Conservation (phyloP, 768 basidiomycete species). For the Pulveroboletus sp. region DNA sequence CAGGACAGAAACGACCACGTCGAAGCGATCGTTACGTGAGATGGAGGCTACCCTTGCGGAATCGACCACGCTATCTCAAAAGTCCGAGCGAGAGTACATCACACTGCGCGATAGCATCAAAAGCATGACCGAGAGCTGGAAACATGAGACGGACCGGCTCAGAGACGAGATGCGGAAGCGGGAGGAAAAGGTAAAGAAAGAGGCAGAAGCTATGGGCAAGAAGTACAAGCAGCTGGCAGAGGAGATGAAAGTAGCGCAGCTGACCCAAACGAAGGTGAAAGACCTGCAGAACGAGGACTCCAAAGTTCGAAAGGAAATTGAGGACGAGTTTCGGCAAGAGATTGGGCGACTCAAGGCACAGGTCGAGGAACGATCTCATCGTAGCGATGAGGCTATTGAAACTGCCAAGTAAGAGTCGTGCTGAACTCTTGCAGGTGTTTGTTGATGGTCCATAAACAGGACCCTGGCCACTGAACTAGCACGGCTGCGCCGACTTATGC, state of each 20-base stretch:
- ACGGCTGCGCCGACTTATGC: slow-evolving; percentile 71
- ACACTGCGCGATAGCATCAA: slow-evolving; percentile 75
- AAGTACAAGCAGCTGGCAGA: slow-evolving; percentile 66
- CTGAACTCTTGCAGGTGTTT: neutral
- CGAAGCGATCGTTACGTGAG: slow-evolving; percentile 74
- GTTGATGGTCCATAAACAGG: slow-evolving; percentile 31
- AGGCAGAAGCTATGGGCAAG: slow-evolving; percentile 62
- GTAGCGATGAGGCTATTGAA: slow-evolving; percentile 52
- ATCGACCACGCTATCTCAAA: slow-evolving; percentile 71
- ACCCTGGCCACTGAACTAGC: slow-evolving; percentile 58
- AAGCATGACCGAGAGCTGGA: slow-evolving; percentile 67
- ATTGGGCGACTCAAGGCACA: slow-evolving; percentile 48
- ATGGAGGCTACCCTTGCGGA: slow-evolving; percentile 74
- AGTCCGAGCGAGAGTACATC: slow-evolving; percentile 78
- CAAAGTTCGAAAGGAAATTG: slow-evolving; percentile 50
- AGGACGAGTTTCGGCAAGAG: slow-evolving; percentile 56
- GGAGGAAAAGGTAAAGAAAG: slow-evolving; percentile 63
- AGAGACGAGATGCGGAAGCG: slow-evolving; percentile 69
- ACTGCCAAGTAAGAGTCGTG: slow-evolving; percentile 53
- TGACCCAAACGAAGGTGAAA: slow-evolving; percentile 43
- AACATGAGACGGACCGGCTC: slow-evolving; percentile 65
- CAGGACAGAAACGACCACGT: slow-evolving; percentile 64
- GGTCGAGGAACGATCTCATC: slow-evolving; percentile 48
- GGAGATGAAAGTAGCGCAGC: slow-evolving; percentile 53
- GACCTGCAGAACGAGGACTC: slow-evolving; percentile 47